These are phyloP conservation scores for Phytopythium oedochilum DNA, from an alignment of 352 stramenopile genomes.

Conservation along the genomic window DNA sequence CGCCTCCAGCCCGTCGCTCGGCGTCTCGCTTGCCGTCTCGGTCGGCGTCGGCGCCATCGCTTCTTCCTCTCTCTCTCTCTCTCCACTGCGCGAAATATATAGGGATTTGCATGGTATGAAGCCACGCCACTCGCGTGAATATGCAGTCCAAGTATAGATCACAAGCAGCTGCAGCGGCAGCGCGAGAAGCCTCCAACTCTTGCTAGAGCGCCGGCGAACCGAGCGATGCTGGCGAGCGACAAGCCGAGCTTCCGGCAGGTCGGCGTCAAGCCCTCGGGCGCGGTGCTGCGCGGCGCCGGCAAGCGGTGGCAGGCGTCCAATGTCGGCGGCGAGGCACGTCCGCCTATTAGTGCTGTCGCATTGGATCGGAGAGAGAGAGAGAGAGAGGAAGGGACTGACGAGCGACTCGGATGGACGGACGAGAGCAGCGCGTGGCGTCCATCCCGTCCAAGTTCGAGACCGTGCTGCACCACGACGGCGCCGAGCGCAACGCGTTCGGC, in stretches of 20 bases:
- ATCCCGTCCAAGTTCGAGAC: slow-evolving; percentile 83
- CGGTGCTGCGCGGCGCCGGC: slow-evolving; percentile 18
- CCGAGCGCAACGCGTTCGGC: slow-evolving; percentile 63
- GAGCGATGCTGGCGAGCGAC: neutral
- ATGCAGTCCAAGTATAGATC: too few relatives aligned
- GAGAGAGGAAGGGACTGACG: neutral
- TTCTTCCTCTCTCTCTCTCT: too few relatives aligned
- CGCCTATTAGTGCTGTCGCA: too few relatives aligned
- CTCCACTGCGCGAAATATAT: neutral
- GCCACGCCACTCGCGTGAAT: too few relatives aligned
- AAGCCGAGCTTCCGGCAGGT: slow-evolving; percentile 65
- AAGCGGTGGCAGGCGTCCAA: neutral
- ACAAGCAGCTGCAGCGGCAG: too few relatives aligned
- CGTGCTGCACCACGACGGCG: slow-evolving; percentile 48
- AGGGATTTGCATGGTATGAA: neutral
- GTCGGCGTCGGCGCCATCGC: neutral
- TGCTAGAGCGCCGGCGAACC: neutral
- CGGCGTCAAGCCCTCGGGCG: slow-evolving; percentile 36
- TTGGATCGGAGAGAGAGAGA: too few relatives aligned
- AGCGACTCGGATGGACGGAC: neutral
- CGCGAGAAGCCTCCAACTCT: too few relatives aligned
- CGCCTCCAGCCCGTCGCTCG: neutral
- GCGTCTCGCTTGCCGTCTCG: neutral
- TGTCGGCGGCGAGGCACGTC: slow-evolving; percentile 5
- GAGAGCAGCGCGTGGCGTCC: slow-evolving; percentile 44